Conservation (phyloP, 2,329 filamentous ascomycete species). For the Coniochaeta prunicola region DNA sequence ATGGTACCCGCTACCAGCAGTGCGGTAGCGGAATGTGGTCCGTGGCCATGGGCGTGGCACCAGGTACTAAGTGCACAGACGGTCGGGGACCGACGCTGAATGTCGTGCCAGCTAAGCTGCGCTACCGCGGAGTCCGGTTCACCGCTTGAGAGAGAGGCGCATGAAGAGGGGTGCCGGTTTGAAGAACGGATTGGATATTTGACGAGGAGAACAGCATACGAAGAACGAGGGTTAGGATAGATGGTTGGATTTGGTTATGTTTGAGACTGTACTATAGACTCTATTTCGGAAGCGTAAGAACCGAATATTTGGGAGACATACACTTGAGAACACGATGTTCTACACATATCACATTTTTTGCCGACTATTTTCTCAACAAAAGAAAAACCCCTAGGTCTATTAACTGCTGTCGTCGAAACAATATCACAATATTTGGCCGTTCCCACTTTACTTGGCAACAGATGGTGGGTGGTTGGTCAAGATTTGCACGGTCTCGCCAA, state of each 20-base stretch:
- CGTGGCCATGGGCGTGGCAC: constrained; percentile 28
- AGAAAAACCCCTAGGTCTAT: too few relatives aligned
- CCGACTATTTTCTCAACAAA: too few relatives aligned
- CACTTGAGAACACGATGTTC: too few relatives aligned
- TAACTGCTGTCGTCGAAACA: too few relatives aligned
- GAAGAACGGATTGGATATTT: neutral
- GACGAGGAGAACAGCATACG: too few relatives aligned
- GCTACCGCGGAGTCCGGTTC: neutral
- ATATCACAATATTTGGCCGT: too few relatives aligned
- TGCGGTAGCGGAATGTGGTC: constrained; percentile 44
- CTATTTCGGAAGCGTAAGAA: too few relatives aligned
- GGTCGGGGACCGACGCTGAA: constrained; percentile 20
- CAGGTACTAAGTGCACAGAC: constrained; percentile 36
- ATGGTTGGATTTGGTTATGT: neutral
- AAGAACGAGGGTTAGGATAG: neutral
- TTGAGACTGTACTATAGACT: neutral
- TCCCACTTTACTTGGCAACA: too few relatives aligned
- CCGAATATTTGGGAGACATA: too few relatives aligned
- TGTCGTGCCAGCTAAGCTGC: constrained; percentile 9
- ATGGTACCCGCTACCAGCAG: constrained; percentile 40
- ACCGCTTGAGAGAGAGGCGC: neutral
- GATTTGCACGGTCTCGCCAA: too few relatives aligned
- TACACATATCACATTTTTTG: too few relatives aligned
- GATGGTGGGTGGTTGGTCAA: too few relatives aligned
- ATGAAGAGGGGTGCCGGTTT: neutral